These are phyloP conservation scores for Leccinum uliginosum DNA, from an alignment of 768 basidiomycete species.

Conservation along the genomic window DNA sequence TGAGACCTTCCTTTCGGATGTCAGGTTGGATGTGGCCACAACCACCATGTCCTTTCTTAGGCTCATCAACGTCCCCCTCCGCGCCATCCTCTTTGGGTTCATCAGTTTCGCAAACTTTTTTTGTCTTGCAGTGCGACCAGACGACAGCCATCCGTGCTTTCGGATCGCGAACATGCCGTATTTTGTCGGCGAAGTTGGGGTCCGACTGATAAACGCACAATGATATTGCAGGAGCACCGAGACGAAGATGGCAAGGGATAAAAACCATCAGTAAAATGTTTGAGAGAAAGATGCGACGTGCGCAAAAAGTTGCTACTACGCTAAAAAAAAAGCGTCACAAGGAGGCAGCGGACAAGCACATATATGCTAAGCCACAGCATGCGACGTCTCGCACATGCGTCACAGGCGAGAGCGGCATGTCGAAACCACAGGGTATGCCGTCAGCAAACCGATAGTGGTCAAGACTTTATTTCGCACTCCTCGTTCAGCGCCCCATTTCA, in stretches of 20 bases:
- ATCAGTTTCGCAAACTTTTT: slow-evolving; percentile 85
- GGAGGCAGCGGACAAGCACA: slow-evolving; percentile 52
- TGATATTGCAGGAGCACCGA: slow-evolving; percentile 21
- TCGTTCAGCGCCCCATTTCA: slow-evolving; percentile 99
- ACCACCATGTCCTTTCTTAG: slow-evolving; percentile 92
- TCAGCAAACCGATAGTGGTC: slow-evolving; percentile 18
- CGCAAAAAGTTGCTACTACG: slow-evolving; percentile 26
- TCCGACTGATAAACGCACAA: slow-evolving; percentile 58
- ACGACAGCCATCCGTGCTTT: slow-evolving; percentile 85
- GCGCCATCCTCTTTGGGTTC: slow-evolving; percentile 83
- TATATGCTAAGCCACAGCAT: slow-evolving; percentile 57
- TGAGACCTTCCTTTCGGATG: slow-evolving; percentile 91
- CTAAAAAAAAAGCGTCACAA: slow-evolving; percentile 42
- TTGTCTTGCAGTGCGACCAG: slow-evolving; percentile 84
- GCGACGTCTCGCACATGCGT: slow-evolving; percentile 53
- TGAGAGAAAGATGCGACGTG: slow-evolving; percentile 30
- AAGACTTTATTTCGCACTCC: slow-evolving; percentile 67
- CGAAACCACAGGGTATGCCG: slow-evolving; percentile 19
- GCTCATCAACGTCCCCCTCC: slow-evolving; percentile 57
- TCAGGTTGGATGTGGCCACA: slow-evolving; percentile 91
- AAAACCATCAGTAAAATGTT: slow-evolving; percentile 57
- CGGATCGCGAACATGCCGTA: slow-evolving; percentile 80
- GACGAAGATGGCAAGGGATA: slow-evolving; percentile 32
- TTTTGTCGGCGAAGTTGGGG: slow-evolving; percentile 79
- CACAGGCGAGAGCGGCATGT: slow-evolving; percentile 50